Evolutionary conservation across 495 filamentous ascomycete genomes (phyloP).

Genomic region (Trichoderma orchidacearum): DNA sequence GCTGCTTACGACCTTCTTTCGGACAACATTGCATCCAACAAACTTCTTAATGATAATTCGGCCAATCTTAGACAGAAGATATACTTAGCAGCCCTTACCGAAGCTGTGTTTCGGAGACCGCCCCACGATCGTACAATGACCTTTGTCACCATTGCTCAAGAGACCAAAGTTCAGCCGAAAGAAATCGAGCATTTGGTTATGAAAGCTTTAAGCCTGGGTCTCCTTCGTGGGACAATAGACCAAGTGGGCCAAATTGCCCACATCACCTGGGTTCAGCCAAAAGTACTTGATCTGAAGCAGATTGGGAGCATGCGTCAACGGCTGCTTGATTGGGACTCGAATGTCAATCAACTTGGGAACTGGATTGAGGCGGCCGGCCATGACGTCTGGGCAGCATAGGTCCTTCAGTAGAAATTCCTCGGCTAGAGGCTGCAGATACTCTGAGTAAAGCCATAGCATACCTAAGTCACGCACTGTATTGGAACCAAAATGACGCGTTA

Average conservation of each 20-base stretch:
- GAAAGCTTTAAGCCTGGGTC: slow-evolving; percentile 88
- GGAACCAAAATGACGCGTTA: too few relatives aligned
- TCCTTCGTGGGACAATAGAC: slow-evolving; percentile 87
- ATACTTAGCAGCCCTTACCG: slow-evolving; percentile 85
- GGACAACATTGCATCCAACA: slow-evolving; percentile 60
- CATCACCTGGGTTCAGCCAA: slow-evolving; percentile 98
- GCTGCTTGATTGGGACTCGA: slow-evolving; percentile 86
- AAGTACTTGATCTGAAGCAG: slow-evolving; percentile 89
- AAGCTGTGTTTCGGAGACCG: slow-evolving; percentile 89
- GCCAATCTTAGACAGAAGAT: slow-evolving; percentile 93
- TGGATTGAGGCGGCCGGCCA: slow-evolving; percentile 86
- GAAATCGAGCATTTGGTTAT: slow-evolving; percentile 98
- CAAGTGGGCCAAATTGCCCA: slow-evolving; percentile 87
- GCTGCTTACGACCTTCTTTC: slow-evolving; percentile 70
- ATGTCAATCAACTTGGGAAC: slow-evolving; percentile 85
- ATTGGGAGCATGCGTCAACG: slow-evolving; percentile 85
- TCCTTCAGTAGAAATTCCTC: neutral
- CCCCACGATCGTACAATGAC: slow-evolving; percentile 91
- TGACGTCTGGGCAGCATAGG: slow-evolving; percentile 76
- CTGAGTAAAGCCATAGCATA: neutral
- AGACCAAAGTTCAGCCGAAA: slow-evolving; percentile 80
- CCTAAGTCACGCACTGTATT: neutral
- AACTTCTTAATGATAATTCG: slow-evolving; percentile 64
- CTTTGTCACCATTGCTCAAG: slow-evolving; percentile 71
- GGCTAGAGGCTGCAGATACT: neutral